Conservation (phyloP, 2,329 filamentous ascomycete species). For the Botrytis sinoallii region DNA sequence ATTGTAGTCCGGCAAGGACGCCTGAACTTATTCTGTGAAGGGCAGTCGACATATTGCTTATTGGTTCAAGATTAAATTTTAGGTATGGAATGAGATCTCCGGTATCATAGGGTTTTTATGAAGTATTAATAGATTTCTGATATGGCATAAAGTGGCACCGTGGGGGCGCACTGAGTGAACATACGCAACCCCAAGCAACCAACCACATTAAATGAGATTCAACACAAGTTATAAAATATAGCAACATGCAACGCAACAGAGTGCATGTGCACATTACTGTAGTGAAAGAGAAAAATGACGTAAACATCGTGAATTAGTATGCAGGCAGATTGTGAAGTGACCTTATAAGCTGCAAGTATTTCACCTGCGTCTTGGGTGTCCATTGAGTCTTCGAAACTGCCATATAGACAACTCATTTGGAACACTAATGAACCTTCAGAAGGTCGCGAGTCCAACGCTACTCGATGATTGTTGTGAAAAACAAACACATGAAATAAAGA, state of each 20-base stretch:
- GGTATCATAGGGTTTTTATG: background rate
- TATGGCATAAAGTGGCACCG: background rate
- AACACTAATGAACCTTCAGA: background rate
- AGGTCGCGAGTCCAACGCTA: background rate
- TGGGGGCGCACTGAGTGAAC: background rate
- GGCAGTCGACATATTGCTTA: background rate
- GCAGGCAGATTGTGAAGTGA: background rate
- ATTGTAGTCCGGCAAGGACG: background rate
- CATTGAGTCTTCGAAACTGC: background rate
- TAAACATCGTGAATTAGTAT: background rate
- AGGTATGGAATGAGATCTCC: background rate
- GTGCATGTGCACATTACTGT: background rate
- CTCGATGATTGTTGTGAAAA: background rate
- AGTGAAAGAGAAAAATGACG: background rate
- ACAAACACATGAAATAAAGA: background rate
- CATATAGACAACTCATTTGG: background rate
- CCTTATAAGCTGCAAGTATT: background rate
- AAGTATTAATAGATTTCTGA: background rate
- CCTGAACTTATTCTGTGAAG: background rate
- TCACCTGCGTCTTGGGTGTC: no score
- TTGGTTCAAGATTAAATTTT: background rate
- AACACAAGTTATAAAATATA: background rate
- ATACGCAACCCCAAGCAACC: background rate
- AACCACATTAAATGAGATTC: background rate
- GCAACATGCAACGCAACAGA: background rate